Percentiles rank a stretch among this genome's conserved stretches.
Conservation (phyloP, 306 rosid genomes). For the Casuarina glauca region DNA sequence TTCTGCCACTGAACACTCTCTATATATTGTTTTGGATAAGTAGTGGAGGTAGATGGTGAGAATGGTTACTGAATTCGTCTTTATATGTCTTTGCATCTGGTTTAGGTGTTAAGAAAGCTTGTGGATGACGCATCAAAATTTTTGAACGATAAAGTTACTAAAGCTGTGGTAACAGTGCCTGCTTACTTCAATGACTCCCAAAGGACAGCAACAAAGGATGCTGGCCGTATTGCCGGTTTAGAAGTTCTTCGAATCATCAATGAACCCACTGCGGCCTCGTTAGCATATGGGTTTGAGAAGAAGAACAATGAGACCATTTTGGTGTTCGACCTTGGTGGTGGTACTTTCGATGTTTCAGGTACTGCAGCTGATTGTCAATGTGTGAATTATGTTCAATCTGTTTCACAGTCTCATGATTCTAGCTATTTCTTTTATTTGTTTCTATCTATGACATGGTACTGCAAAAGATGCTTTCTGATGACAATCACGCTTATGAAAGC, state of each 20-base stretch:
- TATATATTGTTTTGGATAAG: too few relatives aligned
- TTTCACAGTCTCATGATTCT: not conserved
- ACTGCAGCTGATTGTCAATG: not conserved
- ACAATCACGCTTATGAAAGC: not conserved
- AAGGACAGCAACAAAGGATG: constrained; percentile 97
- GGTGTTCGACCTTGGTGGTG: constrained; percentile 99
- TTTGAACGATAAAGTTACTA: constrained; percentile 91
- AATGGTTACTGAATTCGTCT: not conserved
- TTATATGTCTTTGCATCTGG: not conserved
- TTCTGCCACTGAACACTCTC: too few relatives aligned
- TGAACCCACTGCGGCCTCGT: constrained; percentile 95
- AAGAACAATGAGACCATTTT: constrained; percentile 91
- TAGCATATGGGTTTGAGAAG: constrained; percentile 95
- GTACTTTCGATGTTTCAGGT: constrained; percentile 99
- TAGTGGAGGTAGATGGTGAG: too few relatives aligned
- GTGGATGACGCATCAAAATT: constrained; percentile 98
- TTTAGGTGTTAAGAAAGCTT: constrained; percentile 86
- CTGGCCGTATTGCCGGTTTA: constrained; percentile 96
- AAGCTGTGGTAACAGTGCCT: constrained; percentile 97
- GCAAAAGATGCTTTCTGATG: not conserved
- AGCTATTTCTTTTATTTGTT: not conserved
- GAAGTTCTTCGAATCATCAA: constrained; percentile 94
- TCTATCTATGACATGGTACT: not conserved
- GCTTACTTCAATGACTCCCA: constrained; percentile 99
- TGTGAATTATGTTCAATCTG: not conserved